phyloP scores from a whole-genome alignment of 1,284 basidiomycete genomes.

The Dichomitus squalens region DNA sequence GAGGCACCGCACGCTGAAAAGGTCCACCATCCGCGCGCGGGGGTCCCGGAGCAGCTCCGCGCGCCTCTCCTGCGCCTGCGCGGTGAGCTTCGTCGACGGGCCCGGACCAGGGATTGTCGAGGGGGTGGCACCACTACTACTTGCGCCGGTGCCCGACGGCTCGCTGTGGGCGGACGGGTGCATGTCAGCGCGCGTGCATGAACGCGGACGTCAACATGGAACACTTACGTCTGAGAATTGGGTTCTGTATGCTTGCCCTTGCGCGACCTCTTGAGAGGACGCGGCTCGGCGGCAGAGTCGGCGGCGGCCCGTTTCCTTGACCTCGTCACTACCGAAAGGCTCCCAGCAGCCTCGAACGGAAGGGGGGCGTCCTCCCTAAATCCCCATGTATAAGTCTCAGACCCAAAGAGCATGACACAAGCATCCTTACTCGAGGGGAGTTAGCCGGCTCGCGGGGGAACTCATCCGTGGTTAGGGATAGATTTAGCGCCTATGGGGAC shows the following conservation, averaged over 20 bases:
- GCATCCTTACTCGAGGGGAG: not conserved
- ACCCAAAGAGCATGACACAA: not conserved
- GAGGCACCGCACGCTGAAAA: conserved; percentile 56
- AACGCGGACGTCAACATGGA: not conserved
- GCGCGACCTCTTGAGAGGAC: not conserved
- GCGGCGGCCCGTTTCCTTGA: not conserved
- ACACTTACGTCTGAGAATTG: not conserved
- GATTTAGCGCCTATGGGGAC: not conserved
- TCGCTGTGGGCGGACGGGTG: not conserved
- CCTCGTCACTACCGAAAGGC: not conserved
- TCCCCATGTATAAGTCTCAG: not conserved
- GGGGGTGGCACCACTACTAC: too few relatives aligned
- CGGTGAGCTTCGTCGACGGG: conserved; percentile 16
- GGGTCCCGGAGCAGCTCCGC: conserved; percentile 37
- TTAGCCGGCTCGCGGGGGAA: not conserved
- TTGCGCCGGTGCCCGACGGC: not conserved
- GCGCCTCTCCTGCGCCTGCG: conserved; percentile 29
- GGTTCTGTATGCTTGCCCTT: not conserved
- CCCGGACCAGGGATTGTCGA: not conserved
- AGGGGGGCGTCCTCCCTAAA: not conserved
- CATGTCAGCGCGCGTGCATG: not conserved
- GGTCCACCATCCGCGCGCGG: conserved; percentile 52
- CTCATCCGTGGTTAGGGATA: conserved; percentile 1
- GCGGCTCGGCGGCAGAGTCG: not conserved
- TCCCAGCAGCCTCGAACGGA: not conserved